phyloP scores from a whole-genome alignment of 495 filamentous ascomycete genomes.

The Penicillium angulare region DNA sequence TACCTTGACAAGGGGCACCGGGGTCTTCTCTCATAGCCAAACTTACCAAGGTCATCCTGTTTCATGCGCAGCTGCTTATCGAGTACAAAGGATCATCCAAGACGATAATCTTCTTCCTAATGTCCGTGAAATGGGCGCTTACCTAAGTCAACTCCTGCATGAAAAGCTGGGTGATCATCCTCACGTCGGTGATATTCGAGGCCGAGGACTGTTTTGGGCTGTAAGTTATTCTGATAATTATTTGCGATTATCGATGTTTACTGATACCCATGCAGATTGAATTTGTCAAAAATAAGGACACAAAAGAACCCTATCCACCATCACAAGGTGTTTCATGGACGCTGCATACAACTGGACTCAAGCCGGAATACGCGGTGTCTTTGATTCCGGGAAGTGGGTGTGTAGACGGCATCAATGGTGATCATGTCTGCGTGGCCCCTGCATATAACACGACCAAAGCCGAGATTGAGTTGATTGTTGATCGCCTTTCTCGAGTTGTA shows the following conservation, averaged over 20 bases:
- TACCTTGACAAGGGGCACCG: conserved; percentile 53
- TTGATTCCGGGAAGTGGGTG: conserved; percentile 70
- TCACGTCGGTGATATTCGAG: conserved; percentile 54
- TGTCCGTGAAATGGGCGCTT: conserved; percentile 42
- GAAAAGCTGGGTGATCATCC: conserved; percentile 33
- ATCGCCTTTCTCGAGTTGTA: conserved; percentile 30
- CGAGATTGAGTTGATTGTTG: conserved; percentile 59
- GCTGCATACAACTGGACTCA: conserved; percentile 52
- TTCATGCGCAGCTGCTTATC: conserved; percentile 54
- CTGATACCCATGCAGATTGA: conserved; percentile 39
- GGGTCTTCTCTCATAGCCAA: conserved; percentile 56
- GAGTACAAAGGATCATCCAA: conserved; percentile 53
- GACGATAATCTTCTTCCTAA: conserved; percentile 50
- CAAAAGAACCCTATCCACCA: conserved; percentile 50
- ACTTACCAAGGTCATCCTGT: conserved; percentile 61
- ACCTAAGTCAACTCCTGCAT: conserved; percentile 38
- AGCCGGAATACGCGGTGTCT: conserved; percentile 54
- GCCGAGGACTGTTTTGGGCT: conserved; percentile 53
- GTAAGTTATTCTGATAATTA: conserved; percentile 31
- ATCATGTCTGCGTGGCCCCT: conserved; percentile 72
- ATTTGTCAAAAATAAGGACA: conserved; percentile 52
- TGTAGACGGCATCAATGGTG: conserved; percentile 62
- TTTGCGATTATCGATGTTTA: neutral
- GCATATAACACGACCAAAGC: conserved; percentile 61
- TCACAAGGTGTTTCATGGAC: conserved; percentile 34